A percentile compares a stretch with the other conserved stretches of the same genome.
These are phyloP conservation scores for Gossypioides kirkii DNA, from an alignment of 345 rosid species.

Conservation along the genomic window DNA sequence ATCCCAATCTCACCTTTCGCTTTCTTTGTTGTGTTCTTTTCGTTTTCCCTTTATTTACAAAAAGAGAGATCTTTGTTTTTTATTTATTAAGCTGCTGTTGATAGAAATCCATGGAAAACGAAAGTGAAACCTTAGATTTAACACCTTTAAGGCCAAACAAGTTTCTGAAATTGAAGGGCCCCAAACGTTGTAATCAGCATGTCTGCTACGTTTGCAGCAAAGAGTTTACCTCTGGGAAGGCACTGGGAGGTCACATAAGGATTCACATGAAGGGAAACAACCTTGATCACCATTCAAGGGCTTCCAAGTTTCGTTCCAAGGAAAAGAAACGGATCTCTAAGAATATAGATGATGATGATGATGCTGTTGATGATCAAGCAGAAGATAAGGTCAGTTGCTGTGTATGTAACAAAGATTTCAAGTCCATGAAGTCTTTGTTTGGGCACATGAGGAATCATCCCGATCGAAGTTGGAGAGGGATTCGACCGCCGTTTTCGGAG, in stretches of 20 bases:
- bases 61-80: no score
- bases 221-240: conserved; percentile 36
- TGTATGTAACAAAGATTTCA: conserved; percentile 37
- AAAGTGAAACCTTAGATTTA: not conserved
- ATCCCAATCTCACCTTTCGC: not conserved
- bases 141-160: not conserved
- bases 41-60: no score
- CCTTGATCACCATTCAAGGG: not conserved
- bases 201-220: conserved; percentile 30
- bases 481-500: conserved; percentile 37
- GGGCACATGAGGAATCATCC: conserved; percentile 91
- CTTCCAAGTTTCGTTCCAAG: no score
- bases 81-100: not conserved
- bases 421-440: conserved; percentile 42
- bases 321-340: not conserved
- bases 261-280: conserved; percentile 26
- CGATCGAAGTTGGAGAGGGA: conserved; percentile 57
- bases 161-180: not conserved
- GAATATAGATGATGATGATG: not conserved
- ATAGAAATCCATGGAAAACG: not conserved
- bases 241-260: conserved; percentile 41
- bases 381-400: conserved; percentile 21
- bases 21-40: no score
- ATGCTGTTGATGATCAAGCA: not conserved
- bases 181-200: conserved; percentile 8